Evolutionary conservation across 768 basidiomycete genomes (phyloP).

Genomic region (Mrakia frigida): DNA sequence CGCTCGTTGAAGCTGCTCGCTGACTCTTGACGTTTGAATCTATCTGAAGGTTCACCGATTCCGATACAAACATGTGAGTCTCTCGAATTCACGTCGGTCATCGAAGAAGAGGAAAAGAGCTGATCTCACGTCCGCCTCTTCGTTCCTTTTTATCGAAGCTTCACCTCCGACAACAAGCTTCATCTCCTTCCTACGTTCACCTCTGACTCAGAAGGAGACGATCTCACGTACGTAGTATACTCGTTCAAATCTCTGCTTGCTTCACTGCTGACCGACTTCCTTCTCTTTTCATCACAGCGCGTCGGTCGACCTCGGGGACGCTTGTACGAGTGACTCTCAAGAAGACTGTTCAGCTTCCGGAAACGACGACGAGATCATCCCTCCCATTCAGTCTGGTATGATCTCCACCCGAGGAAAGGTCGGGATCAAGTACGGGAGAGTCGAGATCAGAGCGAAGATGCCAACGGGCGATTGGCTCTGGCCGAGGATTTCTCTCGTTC

Average conservation of each 20-base stretch:
- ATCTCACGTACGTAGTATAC: neutral
- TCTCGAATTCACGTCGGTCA: neutral
- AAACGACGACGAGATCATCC: conserved; percentile 20
- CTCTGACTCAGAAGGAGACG: conserved; percentile 48
- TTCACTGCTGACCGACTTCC: no score
- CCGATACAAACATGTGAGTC: neutral
- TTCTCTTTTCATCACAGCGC: neutral
- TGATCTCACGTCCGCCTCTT: neutral
- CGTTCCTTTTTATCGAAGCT: neutral
- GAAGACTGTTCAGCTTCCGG: conserved; percentile 1
- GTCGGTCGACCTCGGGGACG: conserved; percentile 11
- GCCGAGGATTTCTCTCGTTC: conserved; percentile 29
- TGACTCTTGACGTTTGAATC: neutral
- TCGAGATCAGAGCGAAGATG: conserved; percentile 27
- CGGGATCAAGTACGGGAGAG: conserved; percentile 24
- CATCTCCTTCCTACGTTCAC: conserved; percentile 83
- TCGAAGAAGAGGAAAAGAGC: neutral
- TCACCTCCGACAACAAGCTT: conserved; percentile 56
- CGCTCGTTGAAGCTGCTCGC: neutral
- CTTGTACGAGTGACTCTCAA: neutral
- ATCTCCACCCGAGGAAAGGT: conserved; percentile 22
- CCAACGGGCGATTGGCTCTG: conserved; percentile 33
- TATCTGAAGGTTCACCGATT: conserved; percentile 1
- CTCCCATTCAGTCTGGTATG: neutral
- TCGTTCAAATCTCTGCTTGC: no score